Conservation (phyloP, 345 rosid genomes). For the Salix dunnii region DNA sequence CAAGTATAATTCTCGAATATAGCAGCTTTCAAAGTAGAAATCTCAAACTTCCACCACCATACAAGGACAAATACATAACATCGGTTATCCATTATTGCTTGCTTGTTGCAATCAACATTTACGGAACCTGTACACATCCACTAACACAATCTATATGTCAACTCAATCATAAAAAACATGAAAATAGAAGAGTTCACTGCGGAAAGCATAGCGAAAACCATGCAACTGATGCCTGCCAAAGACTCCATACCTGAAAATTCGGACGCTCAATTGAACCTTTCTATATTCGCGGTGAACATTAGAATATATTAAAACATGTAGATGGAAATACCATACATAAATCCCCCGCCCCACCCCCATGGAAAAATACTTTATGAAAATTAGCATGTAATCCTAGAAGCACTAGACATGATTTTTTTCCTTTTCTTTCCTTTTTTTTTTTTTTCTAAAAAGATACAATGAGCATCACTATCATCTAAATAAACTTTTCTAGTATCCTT, state of each 20-base stretch:
- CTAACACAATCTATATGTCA: background rate
- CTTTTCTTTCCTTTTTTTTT: constrained; percentile 26
- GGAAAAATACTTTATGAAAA: constrained; percentile 30
- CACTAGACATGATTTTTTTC: constrained; percentile 17
- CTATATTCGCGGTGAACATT: constrained; percentile 20
- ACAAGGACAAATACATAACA: too few species aligned
- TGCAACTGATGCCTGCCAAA: background rate
- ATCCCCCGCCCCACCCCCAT: constrained; percentile 18
- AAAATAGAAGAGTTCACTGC: background rate
- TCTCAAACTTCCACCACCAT: too few species aligned
- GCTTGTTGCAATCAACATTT: background rate
- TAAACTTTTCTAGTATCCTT: constrained; percentile 65
- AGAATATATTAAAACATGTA: constrained; percentile 17
- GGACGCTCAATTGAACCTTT: constrained; percentile 25
- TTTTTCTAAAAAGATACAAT: constrained; percentile 27
- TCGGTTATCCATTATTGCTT: too few species aligned
- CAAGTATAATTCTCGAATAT: too few species aligned
- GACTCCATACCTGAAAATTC: background rate
- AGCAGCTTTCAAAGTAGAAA: too few species aligned
- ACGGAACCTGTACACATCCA: background rate
- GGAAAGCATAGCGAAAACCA: background rate
- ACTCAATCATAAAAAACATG: background rate
- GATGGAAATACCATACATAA: constrained; percentile 28
- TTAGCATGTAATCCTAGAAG: constrained; percentile 13
- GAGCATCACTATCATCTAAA: constrained; percentile 51